Conservation (phyloP, 2,329 filamentous ascomycete species). For the Penicillium sp. region DNA sequence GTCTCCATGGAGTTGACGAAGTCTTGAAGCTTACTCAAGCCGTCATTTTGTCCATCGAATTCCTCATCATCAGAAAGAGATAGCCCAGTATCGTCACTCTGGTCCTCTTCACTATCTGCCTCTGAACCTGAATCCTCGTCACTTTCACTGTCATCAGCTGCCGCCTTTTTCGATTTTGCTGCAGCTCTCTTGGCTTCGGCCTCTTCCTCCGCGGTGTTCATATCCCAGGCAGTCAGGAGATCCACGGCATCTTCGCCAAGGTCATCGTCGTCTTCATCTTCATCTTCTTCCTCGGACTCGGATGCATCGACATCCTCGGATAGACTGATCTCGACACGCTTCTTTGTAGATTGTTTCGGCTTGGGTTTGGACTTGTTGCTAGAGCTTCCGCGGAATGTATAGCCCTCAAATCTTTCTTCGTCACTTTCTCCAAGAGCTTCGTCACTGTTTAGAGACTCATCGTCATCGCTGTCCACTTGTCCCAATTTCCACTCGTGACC, state of each 20-base stretch:
- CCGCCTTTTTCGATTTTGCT: constrained; percentile 29
- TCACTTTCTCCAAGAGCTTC: constrained; percentile 89
- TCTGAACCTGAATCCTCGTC: constrained; percentile 42
- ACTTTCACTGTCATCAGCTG: constrained; percentile 22
- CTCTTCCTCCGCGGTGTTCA: constrained; percentile 46
- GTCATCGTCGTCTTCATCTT: constrained; percentile 59
- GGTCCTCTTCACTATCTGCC: constrained; percentile 45
- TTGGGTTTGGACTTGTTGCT: constrained; percentile 39
- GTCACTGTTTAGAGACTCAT: constrained; percentile 66
- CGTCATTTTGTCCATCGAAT: constrained; percentile 50
- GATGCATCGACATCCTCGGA: constrained; percentile 52
- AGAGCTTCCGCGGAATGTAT: constrained; percentile 65
- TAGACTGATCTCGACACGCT: constrained; percentile 46
- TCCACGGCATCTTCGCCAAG: constrained; percentile 64
- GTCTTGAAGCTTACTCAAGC: constrained; percentile 64
- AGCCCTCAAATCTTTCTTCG: constrained; percentile 79
- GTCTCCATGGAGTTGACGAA: constrained; percentile 66
- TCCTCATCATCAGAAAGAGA: constrained; percentile 49
- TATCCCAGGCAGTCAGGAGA: constrained; percentile 61
- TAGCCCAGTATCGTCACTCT: constrained; percentile 40
- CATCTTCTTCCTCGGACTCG: constrained; percentile 30
- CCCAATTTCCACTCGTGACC: constrained; percentile 85
- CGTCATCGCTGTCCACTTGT: constrained; percentile 64
- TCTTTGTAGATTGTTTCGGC: constrained; percentile 29
- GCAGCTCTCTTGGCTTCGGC: constrained; percentile 37